Base-by-base conservation (phyloP, 2,329 filamentous ascomycete species). In the Colletotrichum sp. region DNA sequence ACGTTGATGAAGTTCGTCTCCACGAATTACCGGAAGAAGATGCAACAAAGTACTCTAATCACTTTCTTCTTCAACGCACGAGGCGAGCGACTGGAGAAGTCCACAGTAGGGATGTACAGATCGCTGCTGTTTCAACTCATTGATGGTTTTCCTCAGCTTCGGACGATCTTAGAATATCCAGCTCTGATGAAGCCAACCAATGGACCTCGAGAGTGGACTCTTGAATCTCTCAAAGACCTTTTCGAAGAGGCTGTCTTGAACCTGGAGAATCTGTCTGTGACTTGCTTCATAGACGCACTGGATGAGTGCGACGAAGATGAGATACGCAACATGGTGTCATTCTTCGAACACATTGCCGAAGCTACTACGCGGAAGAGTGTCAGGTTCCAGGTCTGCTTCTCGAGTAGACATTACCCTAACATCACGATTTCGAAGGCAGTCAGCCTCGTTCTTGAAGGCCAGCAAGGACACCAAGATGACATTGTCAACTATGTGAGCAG, bases 401-500 rank as follows among this genome's bases (percentile, higher is more conserved):
- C 68, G 2, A 75, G 73, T 16, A 57, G 73, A 2, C 73, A 65
- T 16, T 75, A 75, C 9, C 73, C 73, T 2, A 16, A 74, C 13
- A 77, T 77, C 26, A 81, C 68, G 0, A 79, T 86, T 2, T 21
- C 30, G 6, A 79, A 78, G 0, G 83, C 83, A 2, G 66, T 83
- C 0, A 68, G 73, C n/a, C 57, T 85, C 1, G 63, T 77, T 0
- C 60, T 86, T 0, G 84, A 86, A 61, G 32, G 65, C 0, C 79
- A 83, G 5, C 10, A 10, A 55, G 73, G 73, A 12, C 73, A 87
- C 36, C 57, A 36, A 0, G 77, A 84, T 32, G 86, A 88, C 68
- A 84, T 88, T 28, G 34, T 67, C 18, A 74, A 74, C 2, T 85
- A 86, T 64, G 79, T 85, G 16, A 72, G 77, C 3, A 79, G 81